Base-by-base conservation (phyloP, 106 monocot species). In the Amphibolis antarctica region DNA sequence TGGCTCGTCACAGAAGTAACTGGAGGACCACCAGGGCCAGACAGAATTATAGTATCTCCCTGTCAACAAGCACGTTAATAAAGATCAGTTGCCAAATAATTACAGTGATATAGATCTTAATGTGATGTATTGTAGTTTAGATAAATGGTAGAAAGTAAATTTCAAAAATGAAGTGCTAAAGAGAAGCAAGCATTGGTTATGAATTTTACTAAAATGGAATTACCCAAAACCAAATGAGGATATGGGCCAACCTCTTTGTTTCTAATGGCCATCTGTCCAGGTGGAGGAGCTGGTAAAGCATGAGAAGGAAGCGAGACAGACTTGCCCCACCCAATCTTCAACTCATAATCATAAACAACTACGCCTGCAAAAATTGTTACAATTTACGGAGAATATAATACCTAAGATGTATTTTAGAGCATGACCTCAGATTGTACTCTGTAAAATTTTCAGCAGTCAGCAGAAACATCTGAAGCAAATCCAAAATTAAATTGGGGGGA, bases 301-400 rank as follows among this genome's bases (percentile, higher is more conserved):
- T 96, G 96, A 28, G 96, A 47, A 23, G 96, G 96, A 76, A 96
- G 84, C 71, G 89, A 70, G 31, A 96, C 96, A 70, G 96, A 96
- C 60, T 96, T 96, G 29, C 96, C 96, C 96, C 96, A 96, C 18
- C 96, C 96, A 72, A 96, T 82, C 76, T 96, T 96, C 80, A 96
- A 76, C 59, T 96, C 96, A 82, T 96, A 89, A 42, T 86, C 96
- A 77, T 84, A 96, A 21, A 96, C 82, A 60, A 89, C 72, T 21
- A 96, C 86, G 73, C 96, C 96, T 96, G 48, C 11, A 49, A 49
- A n/a, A 49, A 49, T 49, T 17, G 13, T 12, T n/a, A 49, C 11
- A 2, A 49, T 49, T 49, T 49, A 49, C 15, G 13, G 15, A 49
- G 3, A 36, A 36, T 7, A 36, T 36, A 36, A 36, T 36, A 36